Base-by-base conservation (phyloP, 208 protist species). In the Balamuthia mandrillaris region DNA sequence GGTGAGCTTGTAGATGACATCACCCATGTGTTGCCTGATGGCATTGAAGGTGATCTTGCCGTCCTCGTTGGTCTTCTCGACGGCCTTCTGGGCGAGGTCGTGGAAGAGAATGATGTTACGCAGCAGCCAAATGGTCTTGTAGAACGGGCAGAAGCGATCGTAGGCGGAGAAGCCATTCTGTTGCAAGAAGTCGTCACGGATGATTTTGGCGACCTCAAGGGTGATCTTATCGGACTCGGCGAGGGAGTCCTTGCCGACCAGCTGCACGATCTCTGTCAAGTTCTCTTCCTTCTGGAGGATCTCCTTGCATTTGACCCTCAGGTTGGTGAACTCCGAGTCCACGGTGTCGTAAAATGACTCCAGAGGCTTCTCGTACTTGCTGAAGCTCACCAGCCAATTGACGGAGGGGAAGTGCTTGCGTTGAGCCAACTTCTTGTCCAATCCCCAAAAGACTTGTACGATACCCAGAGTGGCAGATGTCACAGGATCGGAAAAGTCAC, bases 341-440 rank as follows among this genome's bases (percentile, higher is more conserved):
- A 96, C 31, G n/a, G 94, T 92, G 85, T 98, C 97, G 92, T 99
- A 99, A 90, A 96, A 99, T 60, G 94, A 92, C 85, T 98, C 95
- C n/a, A 99, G 92, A 0, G 95, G 92, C 77, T 98, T 95, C 35
- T 96, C 90, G 91, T 99, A 99, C 90, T 99, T 91, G 42, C 97
- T 99, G 93, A 99, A 99, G 5, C 96, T 99, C 84, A 99, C 95
- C 37, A 98, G 92, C 99, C 99, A 99, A 93, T 99, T 99, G 41
- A 99, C 96, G 9, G 98, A 99, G 41, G 99, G 99, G 95, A 99
- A 99, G 94, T 99, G 99, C 94, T 99, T 99, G 68, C 98, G 93
- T 95, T 99, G 98, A 3, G 98, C 99, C 6, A 99, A 95, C 84
- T 98, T 99, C 95, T 99, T 99, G 94, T 99, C 97, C 6, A 99